Evolutionary conservation across 2,329 filamentous ascomycete species (phyloP).

Genomic region (Colletotrichum lupini): DNA sequence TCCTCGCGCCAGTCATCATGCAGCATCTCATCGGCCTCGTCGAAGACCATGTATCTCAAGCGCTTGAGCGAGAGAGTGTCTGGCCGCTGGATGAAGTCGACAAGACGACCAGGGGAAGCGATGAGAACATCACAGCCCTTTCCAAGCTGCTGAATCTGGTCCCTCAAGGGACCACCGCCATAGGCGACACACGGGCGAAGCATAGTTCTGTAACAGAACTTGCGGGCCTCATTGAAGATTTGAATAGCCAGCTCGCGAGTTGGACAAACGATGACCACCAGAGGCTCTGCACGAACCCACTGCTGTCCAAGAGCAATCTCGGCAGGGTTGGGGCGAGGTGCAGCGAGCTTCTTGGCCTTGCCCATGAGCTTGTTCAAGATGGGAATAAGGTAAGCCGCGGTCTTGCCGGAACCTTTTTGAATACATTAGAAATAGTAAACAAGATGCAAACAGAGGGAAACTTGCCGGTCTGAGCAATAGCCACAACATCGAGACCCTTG

Average conservation of each 20-base stretch:
- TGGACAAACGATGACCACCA: conserved; percentile 87
- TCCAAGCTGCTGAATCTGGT: conserved; percentile 78
- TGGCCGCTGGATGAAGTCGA: conserved; percentile 83
- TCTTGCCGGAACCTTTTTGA: conserved; percentile 88
- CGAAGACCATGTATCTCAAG: conserved; percentile 84
- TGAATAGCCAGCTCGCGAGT: conserved; percentile 92
- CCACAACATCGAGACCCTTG: conserved; percentile 83
- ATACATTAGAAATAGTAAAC: not conserved
- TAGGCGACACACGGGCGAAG: conserved; percentile 91
- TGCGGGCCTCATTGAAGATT: conserved; percentile 93
- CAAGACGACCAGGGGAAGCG: conserved; percentile 86
- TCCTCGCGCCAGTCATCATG: conserved; percentile 81
- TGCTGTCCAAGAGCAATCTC: conserved; percentile 62
- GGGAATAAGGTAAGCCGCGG: conserved; percentile 90
- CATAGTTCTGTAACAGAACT: conserved; percentile 95
- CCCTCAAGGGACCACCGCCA: conserved; percentile 78
- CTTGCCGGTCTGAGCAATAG: conserved; percentile 91
- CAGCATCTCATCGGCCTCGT: conserved; percentile 96
- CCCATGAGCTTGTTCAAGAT: conserved; percentile 94
- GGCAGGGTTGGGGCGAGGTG: conserved; percentile 75
- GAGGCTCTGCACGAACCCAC: conserved; percentile 80
- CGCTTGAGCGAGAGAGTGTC: conserved; percentile 77
- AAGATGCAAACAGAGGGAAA: conserved; percentile 35
- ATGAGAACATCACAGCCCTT: conserved; percentile 92
- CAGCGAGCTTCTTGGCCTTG: conserved; percentile 89